These are phyloP conservation scores for Cicer yamashitae DNA, from an alignment of 306 rosid genomes.

Conservation along the genomic window DNA sequence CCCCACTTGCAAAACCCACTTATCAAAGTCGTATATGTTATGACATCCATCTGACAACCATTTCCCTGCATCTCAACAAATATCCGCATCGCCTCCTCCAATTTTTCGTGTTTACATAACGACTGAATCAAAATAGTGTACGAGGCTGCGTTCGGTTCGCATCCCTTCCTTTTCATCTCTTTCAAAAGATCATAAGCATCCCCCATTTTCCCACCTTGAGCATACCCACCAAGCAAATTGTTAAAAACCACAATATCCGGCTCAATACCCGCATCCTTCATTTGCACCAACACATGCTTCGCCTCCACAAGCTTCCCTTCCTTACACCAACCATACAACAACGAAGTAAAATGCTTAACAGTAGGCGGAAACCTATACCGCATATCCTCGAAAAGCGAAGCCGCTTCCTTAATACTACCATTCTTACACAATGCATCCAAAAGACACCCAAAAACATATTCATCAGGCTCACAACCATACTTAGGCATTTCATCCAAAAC, in stretches of 20 bases:
- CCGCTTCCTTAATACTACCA: conserved; percentile 77
- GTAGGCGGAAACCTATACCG: conserved; percentile 59
- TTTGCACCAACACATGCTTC: conserved; percentile 69
- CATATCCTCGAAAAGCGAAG: conserved; percentile 79
- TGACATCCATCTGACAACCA: conserved; percentile 69
- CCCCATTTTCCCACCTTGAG: conserved; percentile 71
- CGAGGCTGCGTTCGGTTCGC: conserved; percentile 68
- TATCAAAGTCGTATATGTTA: conserved; percentile 75
- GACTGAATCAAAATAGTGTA: conserved; percentile 80
- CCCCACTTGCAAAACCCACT: conserved; percentile 88
- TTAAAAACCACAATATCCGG: conserved; percentile 80
- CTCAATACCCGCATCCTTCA: conserved; percentile 72
- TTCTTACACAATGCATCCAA: conserved; percentile 89
- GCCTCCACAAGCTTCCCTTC: conserved; percentile 87
- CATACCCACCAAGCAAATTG: conserved; percentile 72
- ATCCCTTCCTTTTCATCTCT: conserved; percentile 72
- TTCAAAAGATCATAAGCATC: conserved; percentile 78
- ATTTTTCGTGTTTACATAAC: conserved; percentile 65
- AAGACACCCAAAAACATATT: conserved; percentile 78
- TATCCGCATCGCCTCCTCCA: conserved; percentile 79
- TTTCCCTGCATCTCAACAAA: conserved; percentile 75
- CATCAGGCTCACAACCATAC: conserved; percentile 83
- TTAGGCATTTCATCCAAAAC: conserved; percentile 90
- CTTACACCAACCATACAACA: conserved; percentile 91
- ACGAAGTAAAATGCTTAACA: conserved; percentile 72